phyloP scores from a whole-genome alignment of 2,329 filamentous ascomycete species.

The Epichloe sibirici region DNA sequence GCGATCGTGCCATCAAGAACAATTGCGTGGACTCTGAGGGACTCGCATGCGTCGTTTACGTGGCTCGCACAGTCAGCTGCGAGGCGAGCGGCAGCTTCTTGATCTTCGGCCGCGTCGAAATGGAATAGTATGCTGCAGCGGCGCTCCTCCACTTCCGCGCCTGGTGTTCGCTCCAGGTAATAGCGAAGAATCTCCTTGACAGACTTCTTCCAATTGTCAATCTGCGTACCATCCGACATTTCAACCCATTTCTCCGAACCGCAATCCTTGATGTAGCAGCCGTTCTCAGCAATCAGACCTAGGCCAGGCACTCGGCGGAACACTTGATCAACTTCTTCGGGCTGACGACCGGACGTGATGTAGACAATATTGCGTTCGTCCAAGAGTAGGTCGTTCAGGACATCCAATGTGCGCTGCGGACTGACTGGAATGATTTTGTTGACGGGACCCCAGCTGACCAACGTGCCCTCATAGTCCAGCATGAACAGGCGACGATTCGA shows the following conservation, averaged over 20 bases:
- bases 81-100: constrained; percentile 60
- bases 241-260: constrained; percentile 60
- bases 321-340: constrained; percentile 75
- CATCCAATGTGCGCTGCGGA: constrained; percentile 69
- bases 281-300: constrained; percentile 88
- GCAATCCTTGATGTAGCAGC: constrained; percentile 72
- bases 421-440: constrained; percentile 77
- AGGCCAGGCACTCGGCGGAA: constrained; percentile 75
- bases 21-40: constrained; percentile 72
- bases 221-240: constrained; percentile 60
- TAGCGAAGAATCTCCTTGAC: constrained; percentile 77
- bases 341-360: constrained; percentile 81
- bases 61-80: constrained; percentile 86
- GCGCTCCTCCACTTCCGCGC: constrained; percentile 79
- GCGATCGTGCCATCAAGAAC: constrained; percentile 68
- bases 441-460: constrained; percentile 77
- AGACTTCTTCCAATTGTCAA: constrained; percentile 69
- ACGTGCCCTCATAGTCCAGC: constrained; percentile 85
- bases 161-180: constrained; percentile 80
- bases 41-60: constrained; percentile 86
- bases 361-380: constrained; percentile 80
- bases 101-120: constrained; percentile 72
- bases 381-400: constrained; percentile 67
- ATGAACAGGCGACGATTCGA: constrained; percentile 68
- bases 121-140: constrained; percentile 87